Evolutionary conservation across 2,329 filamentous ascomycete genomes (phyloP), one percentile per base, ranked within the genome.

Genomic region (Cladosporium colombiae): DNA sequence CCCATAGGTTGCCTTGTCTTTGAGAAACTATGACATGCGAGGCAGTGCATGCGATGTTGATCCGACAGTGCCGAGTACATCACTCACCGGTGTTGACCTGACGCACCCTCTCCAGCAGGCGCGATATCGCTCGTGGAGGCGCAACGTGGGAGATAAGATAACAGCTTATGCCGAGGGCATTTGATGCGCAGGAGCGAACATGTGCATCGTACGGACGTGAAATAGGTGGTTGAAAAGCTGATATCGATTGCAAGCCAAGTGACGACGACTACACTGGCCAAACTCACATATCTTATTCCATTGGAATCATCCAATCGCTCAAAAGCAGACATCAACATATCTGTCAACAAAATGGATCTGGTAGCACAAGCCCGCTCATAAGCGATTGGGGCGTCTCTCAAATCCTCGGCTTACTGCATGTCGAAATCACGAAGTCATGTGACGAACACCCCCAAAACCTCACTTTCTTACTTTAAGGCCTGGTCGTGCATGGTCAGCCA

Each of bases 71-170:
- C 25, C 27, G 27, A 21, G 52, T 55, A 46, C 52, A 55, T 29
- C 52, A 4, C 52, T 33, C 27, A 55, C 52, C 52, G 52, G 52
- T 31, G n/a, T 55, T 11, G 52, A 11, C 27, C 29, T 55, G 40
- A 46, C 10, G 40, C 40, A 46, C 40, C 27, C 11, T 55, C 18
- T 55, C 27, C 6, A n/a, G 29, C 27, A 33, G 27, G 18, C 29
- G 52, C 52, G 27, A 55, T 14, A 33, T 55, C 40, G 40, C 40
- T 46, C 40, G 10, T 46, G 10, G n/a, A 21, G 40, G 40, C 40
- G 40, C 40, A 46, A n/a, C n/a, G n/a, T n/a, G n/a, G n/a, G n/a
- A n/a, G 52, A 55, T 55, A 55, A 55, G 52, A 55, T 55, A 33
- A 55, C 18, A 33, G 52, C 52, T 31, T 55, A 55, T 29, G 52